phyloP scores from a whole-genome alignment of 768 basidiomycete genomes.

The Mycena haematopus region DNA sequence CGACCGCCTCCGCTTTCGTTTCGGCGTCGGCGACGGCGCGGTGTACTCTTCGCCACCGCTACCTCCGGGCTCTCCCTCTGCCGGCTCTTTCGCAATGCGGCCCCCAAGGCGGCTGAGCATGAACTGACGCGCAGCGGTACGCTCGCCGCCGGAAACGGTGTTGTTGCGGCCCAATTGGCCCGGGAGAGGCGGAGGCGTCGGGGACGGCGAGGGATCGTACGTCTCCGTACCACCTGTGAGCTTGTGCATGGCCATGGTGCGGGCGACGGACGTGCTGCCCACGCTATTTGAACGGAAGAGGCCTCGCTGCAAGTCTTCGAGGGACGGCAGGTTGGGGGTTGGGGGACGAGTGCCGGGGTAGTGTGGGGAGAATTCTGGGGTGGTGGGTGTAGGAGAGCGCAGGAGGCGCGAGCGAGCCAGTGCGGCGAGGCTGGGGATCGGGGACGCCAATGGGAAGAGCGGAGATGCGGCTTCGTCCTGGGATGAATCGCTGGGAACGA shows the following conservation, averaged over 20 bases:
- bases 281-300: constrained; percentile 92
- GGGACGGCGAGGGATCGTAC: constrained; percentile 67
- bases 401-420: constrained; percentile 52
- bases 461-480: constrained; percentile 62
- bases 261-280: constrained; percentile 70
- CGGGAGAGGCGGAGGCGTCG: constrained; percentile 52
- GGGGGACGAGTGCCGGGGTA: constrained; percentile 73
- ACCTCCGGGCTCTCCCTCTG: constrained; percentile 59
- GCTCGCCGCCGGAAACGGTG: constrained; percentile 83
- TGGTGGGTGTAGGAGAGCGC: constrained; percentile 58
- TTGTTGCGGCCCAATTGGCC: constrained; percentile 69
- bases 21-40: constrained; percentile 54
- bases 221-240: constrained; percentile 78
- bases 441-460: constrained; percentile 44
- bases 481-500: constrained; percentile 70
- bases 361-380: constrained; percentile 60
- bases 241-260: constrained; percentile 83
- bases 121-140: constrained; percentile 71
- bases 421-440: constrained; percentile 64
- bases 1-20: constrained; percentile 64
- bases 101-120: constrained; percentile 71
- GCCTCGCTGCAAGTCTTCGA: constrained; percentile 79
- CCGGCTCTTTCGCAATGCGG: constrained; percentile 58
- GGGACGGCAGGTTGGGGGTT: constrained; percentile 72
- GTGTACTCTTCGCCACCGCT: constrained; percentile 66